These are phyloP conservation scores for Lupinus albus DNA, from an alignment of 306 rosid genomes.

Conservation along the genomic window DNA sequence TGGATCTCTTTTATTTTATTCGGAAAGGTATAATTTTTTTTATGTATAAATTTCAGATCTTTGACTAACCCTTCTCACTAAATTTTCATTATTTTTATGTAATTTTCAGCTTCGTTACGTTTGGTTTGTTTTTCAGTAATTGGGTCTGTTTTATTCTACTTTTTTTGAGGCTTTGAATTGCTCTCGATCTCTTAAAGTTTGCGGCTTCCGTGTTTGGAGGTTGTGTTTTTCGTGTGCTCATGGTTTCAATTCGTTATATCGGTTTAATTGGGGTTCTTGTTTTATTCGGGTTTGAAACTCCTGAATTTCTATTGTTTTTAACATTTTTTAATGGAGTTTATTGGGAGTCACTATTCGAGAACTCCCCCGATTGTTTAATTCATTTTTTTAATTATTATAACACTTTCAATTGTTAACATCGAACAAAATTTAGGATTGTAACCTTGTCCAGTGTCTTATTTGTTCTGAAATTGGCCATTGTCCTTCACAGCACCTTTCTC, in stretches of 20 bases:
- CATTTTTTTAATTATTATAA: not conserved
- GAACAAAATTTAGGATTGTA: slow-evolving; percentile 30
- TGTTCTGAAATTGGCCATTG: slow-evolving; percentile 19
- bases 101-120: slow-evolving; percentile 7
- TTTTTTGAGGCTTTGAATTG: slow-evolving; percentile 39
- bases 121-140: not conserved
- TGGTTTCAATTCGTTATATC: no score
- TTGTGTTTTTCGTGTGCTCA: slow-evolving; percentile 4
- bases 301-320: slow-evolving; percentile 2
- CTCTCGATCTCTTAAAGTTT: slow-evolving; percentile 47
- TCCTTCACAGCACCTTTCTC: not conserved
- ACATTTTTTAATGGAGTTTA: not conserved
- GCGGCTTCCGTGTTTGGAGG: slow-evolving; percentile 21
- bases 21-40: slow-evolving; percentile 55
- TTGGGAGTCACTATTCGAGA: not conserved
- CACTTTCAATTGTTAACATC: not conserved
- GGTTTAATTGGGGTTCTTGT: slow-evolving; percentile 21
- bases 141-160: not conserved
- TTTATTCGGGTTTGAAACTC: not conserved
- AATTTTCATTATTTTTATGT: not conserved
- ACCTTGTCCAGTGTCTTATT: not conserved
- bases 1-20: slow-evolving; percentile 73
- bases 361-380: slow-evolving; percentile 3
- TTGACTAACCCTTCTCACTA: slow-evolving; percentile 16
- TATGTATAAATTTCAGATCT: slow-evolving; percentile 40